phyloP scores from a whole-genome alignment of 352 stramenopile species.

The Phytopythium oedochilum region DNA sequence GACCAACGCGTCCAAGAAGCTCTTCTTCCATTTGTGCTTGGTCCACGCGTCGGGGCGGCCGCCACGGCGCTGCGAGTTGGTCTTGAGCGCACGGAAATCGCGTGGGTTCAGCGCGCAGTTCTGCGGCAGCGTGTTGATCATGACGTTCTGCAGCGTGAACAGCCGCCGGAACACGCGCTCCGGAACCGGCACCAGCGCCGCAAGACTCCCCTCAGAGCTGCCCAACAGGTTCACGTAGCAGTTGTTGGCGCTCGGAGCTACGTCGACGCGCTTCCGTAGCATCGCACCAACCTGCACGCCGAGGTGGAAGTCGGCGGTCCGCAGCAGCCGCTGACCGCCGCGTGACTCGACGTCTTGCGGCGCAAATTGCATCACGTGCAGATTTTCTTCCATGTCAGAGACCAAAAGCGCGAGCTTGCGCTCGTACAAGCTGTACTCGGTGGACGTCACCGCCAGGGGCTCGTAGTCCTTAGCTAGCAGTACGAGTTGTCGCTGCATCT shows the following conservation, averaged over 20 bases:
- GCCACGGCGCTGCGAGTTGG: slow-evolving; percentile 51
- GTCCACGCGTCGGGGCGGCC: slow-evolving; percentile 74
- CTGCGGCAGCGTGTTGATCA: slow-evolving; percentile 86
- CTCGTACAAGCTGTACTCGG: slow-evolving; percentile 83
- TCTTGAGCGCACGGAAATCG: slow-evolving; percentile 77
- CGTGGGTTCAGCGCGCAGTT: slow-evolving; percentile 84
- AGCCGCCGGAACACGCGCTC: slow-evolving; percentile 83
- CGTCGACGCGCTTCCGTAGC: slow-evolving; percentile 66
- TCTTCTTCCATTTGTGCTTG: slow-evolving; percentile 90
- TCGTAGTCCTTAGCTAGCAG: slow-evolving; percentile 87
- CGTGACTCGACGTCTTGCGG: slow-evolving; percentile 83
- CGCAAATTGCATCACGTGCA: slow-evolving; percentile 86
- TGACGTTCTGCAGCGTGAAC: slow-evolving; percentile 87
- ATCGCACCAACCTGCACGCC: slow-evolving; percentile 74
- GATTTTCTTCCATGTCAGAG: slow-evolving; percentile 79
- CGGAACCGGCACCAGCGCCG: slow-evolving; percentile 66
- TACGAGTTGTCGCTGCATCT: slow-evolving; percentile 75
- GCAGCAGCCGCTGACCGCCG: slow-evolving; percentile 74
- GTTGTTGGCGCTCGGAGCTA: slow-evolving; percentile 10
- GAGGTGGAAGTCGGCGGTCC: slow-evolving; percentile 81
- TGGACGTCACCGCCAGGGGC: slow-evolving; percentile 65
- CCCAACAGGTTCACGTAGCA: slow-evolving; percentile 78
- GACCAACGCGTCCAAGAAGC: slow-evolving; percentile 77
- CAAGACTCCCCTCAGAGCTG: slow-evolving; percentile 74
- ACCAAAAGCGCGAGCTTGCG: slow-evolving; percentile 66